These are phyloP conservation scores for Chenopodium album DNA, from an alignment of 148 eudicot genomes.

Conservation along the genomic window DNA sequence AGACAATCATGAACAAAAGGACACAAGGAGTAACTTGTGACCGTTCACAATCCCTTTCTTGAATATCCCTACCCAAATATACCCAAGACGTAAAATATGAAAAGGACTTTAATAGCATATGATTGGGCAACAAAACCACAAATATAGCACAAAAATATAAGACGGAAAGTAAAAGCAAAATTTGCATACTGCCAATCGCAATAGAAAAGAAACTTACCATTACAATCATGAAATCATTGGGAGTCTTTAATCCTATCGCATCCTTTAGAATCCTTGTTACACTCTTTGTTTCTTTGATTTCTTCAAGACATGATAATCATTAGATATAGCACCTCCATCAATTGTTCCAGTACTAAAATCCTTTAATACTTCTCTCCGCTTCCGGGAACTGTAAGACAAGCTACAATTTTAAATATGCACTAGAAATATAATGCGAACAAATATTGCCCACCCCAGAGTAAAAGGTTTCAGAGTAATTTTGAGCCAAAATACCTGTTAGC, in stretches of 20 bases:
- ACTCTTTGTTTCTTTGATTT: slow-evolving; percentile 53
- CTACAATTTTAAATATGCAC: not conserved
- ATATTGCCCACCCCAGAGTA: not conserved
- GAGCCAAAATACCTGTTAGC: slow-evolving; percentile 46
- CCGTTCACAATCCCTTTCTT: too few species aligned
- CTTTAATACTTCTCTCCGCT: slow-evolving; percentile 34
- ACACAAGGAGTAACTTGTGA: too few species aligned
- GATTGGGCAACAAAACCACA: not conserved
- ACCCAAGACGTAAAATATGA: not conserved
- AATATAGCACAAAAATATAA: not conserved
- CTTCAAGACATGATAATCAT: slow-evolving; percentile 35
- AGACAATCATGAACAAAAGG: too few species aligned
- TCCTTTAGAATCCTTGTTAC: slow-evolving; percentile 34
- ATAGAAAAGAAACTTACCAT: slow-evolving; percentile 18
- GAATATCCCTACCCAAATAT: not conserved
- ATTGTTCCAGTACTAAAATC: slow-evolving; percentile 33
- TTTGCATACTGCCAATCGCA: not conserved
- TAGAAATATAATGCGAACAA: not conserved
- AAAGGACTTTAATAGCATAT: not conserved
- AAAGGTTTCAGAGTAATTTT: not conserved
- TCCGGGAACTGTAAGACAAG: slow-evolving; percentile 32
- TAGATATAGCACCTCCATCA: slow-evolving; percentile 28
- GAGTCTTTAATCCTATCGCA: not conserved
- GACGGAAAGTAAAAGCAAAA: not conserved
- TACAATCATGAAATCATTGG: slow-evolving; percentile 3